A percentile compares a stretch with the other conserved stretches of the same genome.
phyloP scores from a whole-genome alignment of 2,329 filamentous ascomycete genomes.

The Claviceps arundinis region DNA sequence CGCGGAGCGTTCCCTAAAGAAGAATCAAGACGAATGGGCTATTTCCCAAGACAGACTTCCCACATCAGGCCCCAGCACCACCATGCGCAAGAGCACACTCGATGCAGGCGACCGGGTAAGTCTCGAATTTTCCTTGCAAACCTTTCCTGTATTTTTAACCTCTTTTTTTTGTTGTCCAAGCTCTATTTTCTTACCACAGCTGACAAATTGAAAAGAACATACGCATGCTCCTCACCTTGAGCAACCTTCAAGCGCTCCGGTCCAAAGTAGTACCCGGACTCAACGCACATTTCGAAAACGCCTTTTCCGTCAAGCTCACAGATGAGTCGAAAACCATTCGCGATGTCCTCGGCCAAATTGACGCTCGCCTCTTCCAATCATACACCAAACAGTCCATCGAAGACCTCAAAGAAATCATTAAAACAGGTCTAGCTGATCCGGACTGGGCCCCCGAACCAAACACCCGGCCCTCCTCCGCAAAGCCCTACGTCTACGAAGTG shows the following conservation, averaged over 20 bases:
- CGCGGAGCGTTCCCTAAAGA: constrained; percentile 61
- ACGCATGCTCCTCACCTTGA: constrained; percentile 85
- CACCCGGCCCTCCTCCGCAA: constrained; percentile 57
- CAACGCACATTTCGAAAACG: constrained; percentile 84
- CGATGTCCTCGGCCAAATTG: constrained; percentile 82
- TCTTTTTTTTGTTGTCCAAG: background rate
- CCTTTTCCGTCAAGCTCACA: constrained; percentile 86
- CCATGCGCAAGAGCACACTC: constrained; percentile 31
- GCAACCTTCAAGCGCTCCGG: constrained; percentile 77
- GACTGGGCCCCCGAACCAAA: constrained; percentile 53
- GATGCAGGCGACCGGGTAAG: constrained; percentile 44
- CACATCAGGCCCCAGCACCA: constrained; percentile 10
- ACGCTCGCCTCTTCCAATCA: constrained; percentile 78
- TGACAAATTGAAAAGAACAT: constrained; percentile 42
- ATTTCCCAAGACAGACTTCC: constrained; percentile 31
- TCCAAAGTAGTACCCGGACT: constrained; percentile 72
- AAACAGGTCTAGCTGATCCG: constrained; percentile 54
- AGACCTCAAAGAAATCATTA: constrained; percentile 55
- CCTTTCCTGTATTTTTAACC: background rate
- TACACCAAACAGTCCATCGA: constrained; percentile 72
- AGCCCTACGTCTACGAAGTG: constrained; percentile 78
- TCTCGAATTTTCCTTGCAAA: constrained; percentile 2
- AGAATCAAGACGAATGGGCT: constrained; percentile 49
- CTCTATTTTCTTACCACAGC: background rate
- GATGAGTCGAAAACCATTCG: constrained; percentile 87